Base-by-base conservation (phyloP, 2,329 filamentous ascomycete species). In the Exserohilum rostratum region DNA sequence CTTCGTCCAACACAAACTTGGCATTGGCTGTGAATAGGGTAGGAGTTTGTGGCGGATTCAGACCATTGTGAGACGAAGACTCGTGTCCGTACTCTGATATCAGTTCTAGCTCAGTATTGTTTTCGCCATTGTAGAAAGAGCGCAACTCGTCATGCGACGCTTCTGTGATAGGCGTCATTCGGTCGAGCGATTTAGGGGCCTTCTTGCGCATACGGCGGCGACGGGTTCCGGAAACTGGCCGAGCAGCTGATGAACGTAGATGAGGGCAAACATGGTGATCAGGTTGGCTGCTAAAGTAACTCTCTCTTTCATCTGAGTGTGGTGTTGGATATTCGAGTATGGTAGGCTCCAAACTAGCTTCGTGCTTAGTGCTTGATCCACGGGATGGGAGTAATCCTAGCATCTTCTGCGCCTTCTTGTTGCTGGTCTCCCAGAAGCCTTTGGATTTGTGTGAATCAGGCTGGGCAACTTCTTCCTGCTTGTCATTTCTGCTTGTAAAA, bases 131-230 rank as follows among this genome's bases (percentile, higher is more conserved):
- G 22, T 60, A 62, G 5, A 40, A 47, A 18, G 47, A 31, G 10
- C 50, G 50, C 13, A 63, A 42, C 20, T 60, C 58, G n/a, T 64
- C 65, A 34, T 54, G 43, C 12, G 64, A 65, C 13, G 53, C 46
- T 47, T 70, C 67, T 12, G 60, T 69, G 46, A 69, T 69, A 9
- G 67, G 61, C 3, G 66, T 48, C 66, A 70, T 67, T 7, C 46
- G 50, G 22, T 68, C 49, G 3, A 70, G 45, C 9, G 46, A 45
- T 45, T 64, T 69, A 20, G 55, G 33, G 1, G 29, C 34, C 37
- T 50, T 64, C 54, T 53, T 66, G 40, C 53, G 54, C 22, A 22
- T 57, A 18, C 53, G 52, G 25, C 49, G 53, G 43, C 40, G 54
- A 9, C 50, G 37, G 20, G 25, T n/a, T 25, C 51, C 40, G 15